Evolutionary conservation across 2,329 filamentous ascomycete species (phyloP).

Genomic region (Fusarium austroafricanum): DNA sequence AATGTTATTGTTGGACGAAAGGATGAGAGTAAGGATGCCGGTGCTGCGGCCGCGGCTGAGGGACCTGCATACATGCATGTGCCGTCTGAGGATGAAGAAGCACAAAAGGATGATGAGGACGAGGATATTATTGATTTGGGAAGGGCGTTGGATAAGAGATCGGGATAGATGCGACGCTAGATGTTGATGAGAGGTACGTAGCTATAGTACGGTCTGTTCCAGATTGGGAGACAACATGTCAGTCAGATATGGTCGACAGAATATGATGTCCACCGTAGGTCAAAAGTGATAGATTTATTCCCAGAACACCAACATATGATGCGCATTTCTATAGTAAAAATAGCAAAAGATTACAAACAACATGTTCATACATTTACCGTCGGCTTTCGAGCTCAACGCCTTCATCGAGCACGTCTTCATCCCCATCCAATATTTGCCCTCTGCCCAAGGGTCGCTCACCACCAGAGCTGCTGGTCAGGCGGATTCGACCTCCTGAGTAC

Average conservation of each 20-base stretch:
- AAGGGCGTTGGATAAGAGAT: conserved; percentile 37
- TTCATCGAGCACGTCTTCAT: conserved; percentile 56
- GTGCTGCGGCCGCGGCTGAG: conserved; percentile 36
- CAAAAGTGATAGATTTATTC: conserved; percentile 16
- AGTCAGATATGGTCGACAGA: neutral
- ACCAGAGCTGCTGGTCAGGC: conserved; percentile 57
- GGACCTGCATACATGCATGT: conserved; percentile 48
- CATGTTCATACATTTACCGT: conserved; percentile 31
- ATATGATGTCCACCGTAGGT: conserved; percentile 9
- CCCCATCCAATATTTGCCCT: conserved; percentile 57
- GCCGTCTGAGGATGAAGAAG: conserved; percentile 40
- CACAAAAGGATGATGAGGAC: conserved; percentile 46
- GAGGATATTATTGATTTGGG: conserved; percentile 53
- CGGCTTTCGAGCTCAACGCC: conserved; percentile 59
- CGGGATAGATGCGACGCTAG: conserved; percentile 11
- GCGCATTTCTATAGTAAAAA: conserved; percentile 32
- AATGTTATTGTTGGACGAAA: conserved; percentile 82
- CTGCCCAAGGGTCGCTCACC: conserved; percentile 56
- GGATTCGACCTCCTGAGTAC: conserved; percentile 68
- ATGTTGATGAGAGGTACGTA: neutral
- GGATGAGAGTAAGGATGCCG: conserved; percentile 60
- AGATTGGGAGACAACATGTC: neutral
- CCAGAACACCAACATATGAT: conserved; percentile 40
- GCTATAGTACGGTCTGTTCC: neutral
- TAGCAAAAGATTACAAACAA: conserved; percentile 9